These are phyloP conservation scores for Sordariomycetes sp. DNA, from an alignment of 2,329 filamentous ascomycete species.

Conservation along the genomic window DNA sequence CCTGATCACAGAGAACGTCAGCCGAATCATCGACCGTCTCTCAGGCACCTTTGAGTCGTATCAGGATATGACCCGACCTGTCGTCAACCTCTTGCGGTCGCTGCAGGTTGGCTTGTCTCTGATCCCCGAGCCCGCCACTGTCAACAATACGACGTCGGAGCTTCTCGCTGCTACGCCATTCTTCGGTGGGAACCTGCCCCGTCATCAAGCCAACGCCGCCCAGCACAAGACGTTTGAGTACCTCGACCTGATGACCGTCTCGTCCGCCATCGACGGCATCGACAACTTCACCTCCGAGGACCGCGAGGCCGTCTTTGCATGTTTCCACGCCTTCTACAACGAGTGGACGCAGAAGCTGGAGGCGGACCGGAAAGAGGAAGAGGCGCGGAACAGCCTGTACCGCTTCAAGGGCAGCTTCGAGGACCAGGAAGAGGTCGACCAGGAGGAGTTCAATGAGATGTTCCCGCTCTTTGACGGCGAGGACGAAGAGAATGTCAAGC, in stretches of 20 bases:
- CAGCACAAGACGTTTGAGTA: conserved; percentile 28
- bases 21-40: conserved; percentile 58
- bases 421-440: conserved; percentile 61
- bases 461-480: conserved; percentile 67
- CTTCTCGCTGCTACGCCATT: conserved; percentile 40
- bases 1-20: conserved; percentile 42
- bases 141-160: conserved; percentile 12
- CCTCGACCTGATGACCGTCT: conserved; percentile 29
- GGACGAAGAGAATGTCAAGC: conserved; percentile 19
- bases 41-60: conserved; percentile 61
- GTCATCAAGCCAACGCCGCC: background rate
- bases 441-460: conserved; percentile 63
- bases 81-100: conserved; percentile 67
- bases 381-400: conserved; percentile 65
- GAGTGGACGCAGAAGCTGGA: conserved; percentile 71
- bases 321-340: conserved; percentile 60
- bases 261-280: conserved; percentile 30
- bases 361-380: conserved; percentile 62
- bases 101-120: conserved; percentile 64
- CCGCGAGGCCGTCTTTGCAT: conserved; percentile 45
- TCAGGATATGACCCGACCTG: conserved; percentile 69
- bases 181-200: conserved; percentile 26
- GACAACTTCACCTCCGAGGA: conserved; percentile 23
- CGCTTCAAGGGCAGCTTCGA: conserved; percentile 68
- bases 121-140: conserved; percentile 22